phyloP scores from a whole-genome alignment of 2,329 filamentous ascomycete genomes.

The Aspergillus amoenus region DNA sequence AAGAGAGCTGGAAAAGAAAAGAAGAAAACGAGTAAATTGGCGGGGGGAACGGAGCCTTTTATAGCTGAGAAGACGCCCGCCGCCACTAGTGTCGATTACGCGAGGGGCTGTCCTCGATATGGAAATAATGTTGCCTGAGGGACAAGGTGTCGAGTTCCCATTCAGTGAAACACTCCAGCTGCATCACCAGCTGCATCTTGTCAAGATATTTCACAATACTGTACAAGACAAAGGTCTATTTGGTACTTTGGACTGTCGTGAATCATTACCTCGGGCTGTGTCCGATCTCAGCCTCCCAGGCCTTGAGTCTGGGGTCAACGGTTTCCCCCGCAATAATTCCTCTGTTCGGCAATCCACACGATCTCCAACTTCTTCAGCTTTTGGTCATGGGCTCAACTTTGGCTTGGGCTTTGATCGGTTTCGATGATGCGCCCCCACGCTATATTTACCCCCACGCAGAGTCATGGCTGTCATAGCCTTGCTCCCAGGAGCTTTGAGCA shows the following conservation, averaged over 20 bases:
- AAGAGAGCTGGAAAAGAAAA: conserved; percentile 52
- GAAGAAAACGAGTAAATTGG: conserved; percentile 53
- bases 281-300: neutral
- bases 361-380: neutral
- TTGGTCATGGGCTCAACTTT: neutral
- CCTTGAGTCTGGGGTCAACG: neutral
- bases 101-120: neutral
- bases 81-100: conserved; percentile 11
- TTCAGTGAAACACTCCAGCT: neutral
- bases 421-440: neutral
- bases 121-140: neutral
- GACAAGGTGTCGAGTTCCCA: neutral
- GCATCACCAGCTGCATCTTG: no score
- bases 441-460: neutral
- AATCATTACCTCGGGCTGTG: neutral
- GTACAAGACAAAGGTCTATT: no score
- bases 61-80: neutral
- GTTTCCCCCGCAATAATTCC: neutral
- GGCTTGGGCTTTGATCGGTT: neutral
- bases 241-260: neutral
- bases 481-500: neutral
- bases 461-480: neutral
- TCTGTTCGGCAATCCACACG: neutral
- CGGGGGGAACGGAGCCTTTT: conserved; percentile 10
- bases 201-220: no score